Evolutionary conservation across 1,284 basidiomycete genomes (phyloP), one percentile per base, ranked within the genome.

Genomic region (Rhodotorula sp.): DNA sequence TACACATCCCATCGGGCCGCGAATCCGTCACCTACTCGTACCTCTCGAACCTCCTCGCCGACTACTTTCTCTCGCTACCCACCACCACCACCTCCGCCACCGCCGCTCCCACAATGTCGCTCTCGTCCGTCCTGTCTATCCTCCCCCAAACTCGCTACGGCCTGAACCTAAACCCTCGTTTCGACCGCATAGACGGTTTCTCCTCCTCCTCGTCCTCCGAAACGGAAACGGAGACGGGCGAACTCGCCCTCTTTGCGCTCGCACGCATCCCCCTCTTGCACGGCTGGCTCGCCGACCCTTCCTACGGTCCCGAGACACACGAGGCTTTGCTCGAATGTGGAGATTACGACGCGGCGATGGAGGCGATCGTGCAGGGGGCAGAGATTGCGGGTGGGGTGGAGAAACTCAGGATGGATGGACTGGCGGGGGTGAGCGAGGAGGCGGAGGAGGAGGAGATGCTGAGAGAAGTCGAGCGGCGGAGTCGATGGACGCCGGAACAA

Each of bases 261-360:
- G 90, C 89, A 1, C 87, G 88, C 12, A 91, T 96, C 60, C 84
- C 87, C 20, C 87, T 96, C 61, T 87, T 93, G 1, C 93, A 96
- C 75, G 93, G 93, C 1, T 96, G 93, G 93, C 85, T 96, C n/a
- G 90, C 90, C 14, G 91, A 96, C 77, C 67, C 74, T 1, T 88
- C 54, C 21, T 58, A 43, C 34, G 29, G 31, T 0, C 87, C 87
- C 62, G 90, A 91, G 77, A 79, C 79, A 0, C 87, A 86, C 34
- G 78, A 79, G 3, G 86, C 87, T 0, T 80, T 64, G 26, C 52
- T 93, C 26, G 62, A 79, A 83, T 43, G 83, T 82, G 83, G 75
- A 59, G 81, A 81, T 75, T 83, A 83, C 73, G 82, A 84, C 65
- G 86, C 81, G 23, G 88, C 90, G 0, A 87, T 90, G 1, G 88